A percentile compares a stretch with the other conserved stretches of the same genome.
phyloP scores from a whole-genome alignment of 164 flowering plant genomes.

The Saururus chinensis region DNA sequence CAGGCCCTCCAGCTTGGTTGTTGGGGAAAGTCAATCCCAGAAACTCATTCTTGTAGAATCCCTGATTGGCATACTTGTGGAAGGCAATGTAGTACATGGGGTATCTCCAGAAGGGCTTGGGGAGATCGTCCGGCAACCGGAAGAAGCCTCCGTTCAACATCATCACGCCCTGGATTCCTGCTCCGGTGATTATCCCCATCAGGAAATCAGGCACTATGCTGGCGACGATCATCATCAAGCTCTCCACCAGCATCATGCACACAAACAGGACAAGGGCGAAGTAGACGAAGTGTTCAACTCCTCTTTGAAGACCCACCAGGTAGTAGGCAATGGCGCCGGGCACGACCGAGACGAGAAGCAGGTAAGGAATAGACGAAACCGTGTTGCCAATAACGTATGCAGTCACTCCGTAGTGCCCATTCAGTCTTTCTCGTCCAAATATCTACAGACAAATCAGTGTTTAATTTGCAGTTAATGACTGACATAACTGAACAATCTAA shows the following conservation, averaged over 20 bases:
- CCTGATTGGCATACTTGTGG: conserved; percentile 35
- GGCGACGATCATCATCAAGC: conserved; percentile 64
- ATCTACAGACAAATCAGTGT: conserved; percentile 18
- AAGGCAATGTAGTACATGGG: conserved; percentile 44
- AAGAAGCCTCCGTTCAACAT: conserved; percentile 45
- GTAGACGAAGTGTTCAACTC: conserved; percentile 26
- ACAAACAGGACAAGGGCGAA: conserved; percentile 23
- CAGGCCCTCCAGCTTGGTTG: conserved; percentile 8
- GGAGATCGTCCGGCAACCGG: conserved; percentile 42
- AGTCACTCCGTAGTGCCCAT: conserved; percentile 47
- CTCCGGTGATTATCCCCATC: conserved; percentile 48
- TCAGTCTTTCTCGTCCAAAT: conserved; percentile 41
- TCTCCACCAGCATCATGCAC: conserved; percentile 41
- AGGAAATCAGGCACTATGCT: conserved; percentile 50
- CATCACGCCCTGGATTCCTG: conserved; percentile 50
- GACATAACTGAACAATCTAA: too few relatives aligned
- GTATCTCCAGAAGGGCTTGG: conserved; percentile 45
- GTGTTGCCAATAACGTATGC: conserved; percentile 49
- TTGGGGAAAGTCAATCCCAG: conserved; percentile 24
- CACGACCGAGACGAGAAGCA: conserved; percentile 30
- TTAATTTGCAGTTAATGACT: too few relatives aligned
- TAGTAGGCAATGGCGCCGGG: conserved; percentile 46
- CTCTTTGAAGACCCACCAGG: conserved; percentile 30
- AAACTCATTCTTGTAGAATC: conserved; percentile 42
- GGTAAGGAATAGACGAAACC: conserved; percentile 45